Base-by-base conservation (phyloP, 1,139 yeast species). In the Wickerhamomyces sp. region DNA sequence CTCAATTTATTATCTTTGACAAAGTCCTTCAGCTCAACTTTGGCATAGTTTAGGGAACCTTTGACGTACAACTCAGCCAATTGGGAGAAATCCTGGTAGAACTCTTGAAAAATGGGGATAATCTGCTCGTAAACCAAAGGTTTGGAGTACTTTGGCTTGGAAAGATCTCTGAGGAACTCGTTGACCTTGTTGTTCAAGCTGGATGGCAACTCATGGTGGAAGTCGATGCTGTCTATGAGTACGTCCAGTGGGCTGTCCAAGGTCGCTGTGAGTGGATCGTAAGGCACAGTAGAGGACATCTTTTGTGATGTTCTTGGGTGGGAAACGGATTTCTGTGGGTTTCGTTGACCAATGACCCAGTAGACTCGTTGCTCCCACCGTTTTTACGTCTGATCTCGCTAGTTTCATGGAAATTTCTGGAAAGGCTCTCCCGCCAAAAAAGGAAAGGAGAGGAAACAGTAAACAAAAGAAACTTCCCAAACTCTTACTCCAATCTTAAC, bases 81-180 rank as follows among this genome's bases (percentile, higher is more conserved):
- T 7, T 29, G 12, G 8, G 24, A 31, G 30, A 46, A 45, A 10
- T 32, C 28, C 10, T 19, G 38, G 46, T 76, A 78, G 45, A 78
- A 77, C 21, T 61, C 62, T 45, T 75, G 82, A 44, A 75, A 78
- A 23, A 77, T 50, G 17, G 62, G 59, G 1, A 79, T 62, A 24
- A 78, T 59, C 41, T 76, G 79, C 28, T 64, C 60, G 12, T 74
- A 68, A 4, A 70, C 66, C 36, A 77, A 54, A 0, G 84, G 83
- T 31, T 66, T 64, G 22, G 64, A 57, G 45, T 75, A 76, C 42
- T 68, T 67, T 3, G 84, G 84, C 42, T 71, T 75, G 44, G 70
- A 72, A 25, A 77, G 56, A 34, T 71, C 75, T 30, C 57, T 57
- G 16, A 74, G 55, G 46, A 77, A 77, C 14, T 31, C 26, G n/a